These are phyloP conservation scores for Colletotrichum godetiae DNA, from an alignment of 2,329 filamentous ascomycete species.

Conservation along the genomic window DNA sequence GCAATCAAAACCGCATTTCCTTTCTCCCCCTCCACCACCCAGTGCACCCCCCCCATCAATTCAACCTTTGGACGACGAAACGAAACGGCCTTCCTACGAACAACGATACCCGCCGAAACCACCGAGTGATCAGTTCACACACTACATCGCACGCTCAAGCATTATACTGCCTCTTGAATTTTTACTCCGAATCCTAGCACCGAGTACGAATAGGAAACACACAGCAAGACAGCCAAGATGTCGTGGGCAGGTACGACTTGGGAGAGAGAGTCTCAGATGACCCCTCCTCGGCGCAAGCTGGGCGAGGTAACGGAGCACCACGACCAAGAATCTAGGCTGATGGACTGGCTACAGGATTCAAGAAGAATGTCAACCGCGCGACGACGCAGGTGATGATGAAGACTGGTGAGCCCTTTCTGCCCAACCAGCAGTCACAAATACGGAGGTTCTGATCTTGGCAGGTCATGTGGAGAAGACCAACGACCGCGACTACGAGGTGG, in stretches of 20 bases:
- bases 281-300: slow-evolving; percentile 7
- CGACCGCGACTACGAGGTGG: slow-evolving; percentile 98
- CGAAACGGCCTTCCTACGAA: slow-evolving; percentile 17
- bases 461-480: slow-evolving; percentile 99
- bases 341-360: slow-evolving; percentile 51
- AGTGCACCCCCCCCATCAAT: background rate
- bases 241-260: slow-evolving; percentile 57
- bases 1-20: slow-evolving; percentile 32
- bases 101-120: slow-evolving; percentile 19
- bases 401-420: slow-evolving; percentile 70
- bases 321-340: slow-evolving; percentile 1
- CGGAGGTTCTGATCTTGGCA: slow-evolving; percentile 42
- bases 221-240: slow-evolving; percentile 46
- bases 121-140: slow-evolving; percentile 4
- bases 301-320: background rate
- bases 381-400: slow-evolving; percentile 99
- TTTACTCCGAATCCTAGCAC: background rate
- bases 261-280: slow-evolving; percentile 3
- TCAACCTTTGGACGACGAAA: slow-evolving; percentile 32
- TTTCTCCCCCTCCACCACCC: background rate
- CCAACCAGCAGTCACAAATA: background rate
- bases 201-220: background rate
- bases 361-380: slow-evolving; percentile 98
- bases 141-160: background rate
- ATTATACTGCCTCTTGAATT: background rate